phyloP scores from a whole-genome alignment of 2,329 filamentous ascomycete genomes.

The Aspergillus intermedius region DNA sequence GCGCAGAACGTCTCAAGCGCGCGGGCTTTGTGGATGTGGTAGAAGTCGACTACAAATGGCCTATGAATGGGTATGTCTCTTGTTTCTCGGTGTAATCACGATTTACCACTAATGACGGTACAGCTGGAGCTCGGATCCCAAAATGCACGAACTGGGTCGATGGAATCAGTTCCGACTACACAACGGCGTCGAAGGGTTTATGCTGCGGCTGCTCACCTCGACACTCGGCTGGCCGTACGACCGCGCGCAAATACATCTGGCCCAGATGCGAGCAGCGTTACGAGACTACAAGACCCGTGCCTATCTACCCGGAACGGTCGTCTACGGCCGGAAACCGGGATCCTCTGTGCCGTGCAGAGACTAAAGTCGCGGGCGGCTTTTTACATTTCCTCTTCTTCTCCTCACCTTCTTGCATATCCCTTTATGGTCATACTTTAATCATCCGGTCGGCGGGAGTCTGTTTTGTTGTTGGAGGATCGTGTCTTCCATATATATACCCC shows the following conservation, averaged over 20 bases:
- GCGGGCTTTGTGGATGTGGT: conserved; percentile 23
- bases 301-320: conserved; percentile 15
- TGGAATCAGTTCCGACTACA: conserved; percentile 17
- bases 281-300: conserved; percentile 16
- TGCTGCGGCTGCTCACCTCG: conserved; percentile 18
- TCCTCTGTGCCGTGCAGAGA: neutral
- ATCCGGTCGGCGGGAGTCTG: neutral
- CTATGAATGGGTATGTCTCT: conserved; percentile 12
- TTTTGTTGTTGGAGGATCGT: neutral
- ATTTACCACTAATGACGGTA: neutral
- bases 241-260: conserved; percentile 16
- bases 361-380: neutral
- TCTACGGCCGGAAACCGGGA: conserved; percentile 14
- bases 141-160: conserved; percentile 17
- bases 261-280: conserved; percentile 16
- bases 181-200: conserved; percentile 14
- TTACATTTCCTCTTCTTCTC: neutral
- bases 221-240: conserved; percentile 18
- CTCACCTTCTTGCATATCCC: neutral
- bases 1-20: conserved; percentile 12
- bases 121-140: conserved; percentile 16
- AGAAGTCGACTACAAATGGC: conserved; percentile 18
- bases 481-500: neutral
- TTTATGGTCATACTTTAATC: neutral
- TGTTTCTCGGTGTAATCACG: neutral